phyloP scores from a whole-genome alignment of 371 early-diverging fungal species.

The Rhizopus delemar region DNA sequence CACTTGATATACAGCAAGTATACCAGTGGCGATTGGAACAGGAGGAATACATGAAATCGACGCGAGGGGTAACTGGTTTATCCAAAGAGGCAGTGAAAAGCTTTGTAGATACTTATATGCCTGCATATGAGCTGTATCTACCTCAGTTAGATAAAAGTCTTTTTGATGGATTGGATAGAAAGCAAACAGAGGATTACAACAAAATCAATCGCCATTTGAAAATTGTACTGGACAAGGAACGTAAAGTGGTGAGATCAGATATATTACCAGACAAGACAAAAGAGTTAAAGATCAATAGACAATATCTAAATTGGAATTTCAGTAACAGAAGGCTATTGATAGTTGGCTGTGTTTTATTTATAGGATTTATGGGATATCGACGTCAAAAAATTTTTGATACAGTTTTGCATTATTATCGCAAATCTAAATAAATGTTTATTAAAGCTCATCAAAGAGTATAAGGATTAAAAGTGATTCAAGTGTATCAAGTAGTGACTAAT shows the following conservation, averaged over 20 bases:
- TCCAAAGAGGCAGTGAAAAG: slow-evolving; percentile 69
- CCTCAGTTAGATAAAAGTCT: slow-evolving; percentile 55
- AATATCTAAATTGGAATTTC: background rate
- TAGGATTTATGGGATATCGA: slow-evolving; percentile 6
- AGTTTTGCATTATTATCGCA: background rate
- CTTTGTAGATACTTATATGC: slow-evolving; percentile 92
- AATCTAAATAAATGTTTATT: too few species aligned
- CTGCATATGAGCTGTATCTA: slow-evolving; percentile 80
- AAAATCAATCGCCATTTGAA: slow-evolving; percentile 32
- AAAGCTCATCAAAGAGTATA: background rate
- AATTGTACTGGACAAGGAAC: slow-evolving; percentile 34
- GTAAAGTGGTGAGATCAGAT: slow-evolving; percentile 21
- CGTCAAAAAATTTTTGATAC: background rate
- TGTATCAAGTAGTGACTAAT: background rate
- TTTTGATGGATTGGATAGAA: slow-evolving; percentile 40
- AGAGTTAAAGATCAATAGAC: background rate
- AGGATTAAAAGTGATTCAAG: background rate
- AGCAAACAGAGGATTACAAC: background rate
- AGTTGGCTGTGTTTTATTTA: slow-evolving; percentile 8
- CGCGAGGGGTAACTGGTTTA: slow-evolving; percentile 54
- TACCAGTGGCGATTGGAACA: slow-evolving; percentile 89
- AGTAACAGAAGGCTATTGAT: background rate
- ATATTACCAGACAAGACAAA: background rate
- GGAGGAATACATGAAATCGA: slow-evolving; percentile 65
- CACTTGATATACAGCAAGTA: slow-evolving; percentile 61